Evolutionary conservation across 345 rosid species (phyloP).

Genomic region (Aquilaria yunnanensis): DNA sequence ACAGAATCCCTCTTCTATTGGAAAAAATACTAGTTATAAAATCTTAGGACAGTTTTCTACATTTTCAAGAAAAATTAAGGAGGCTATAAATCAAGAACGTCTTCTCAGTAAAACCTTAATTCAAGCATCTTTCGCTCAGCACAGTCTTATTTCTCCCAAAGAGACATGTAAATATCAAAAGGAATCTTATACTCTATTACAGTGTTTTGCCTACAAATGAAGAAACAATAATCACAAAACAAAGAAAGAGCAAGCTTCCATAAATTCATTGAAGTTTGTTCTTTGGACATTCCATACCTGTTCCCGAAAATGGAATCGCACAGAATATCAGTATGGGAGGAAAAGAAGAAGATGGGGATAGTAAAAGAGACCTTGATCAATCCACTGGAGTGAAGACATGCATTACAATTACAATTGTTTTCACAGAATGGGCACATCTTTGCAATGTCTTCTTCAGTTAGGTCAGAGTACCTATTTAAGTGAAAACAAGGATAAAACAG

Average conservation of each 20-base stretch:
- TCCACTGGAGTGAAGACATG: slow-evolving; percentile 61
- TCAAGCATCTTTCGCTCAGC: too few species aligned
- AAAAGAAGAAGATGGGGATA: not conserved
- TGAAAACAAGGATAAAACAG: not conserved
- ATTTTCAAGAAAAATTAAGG: too few species aligned
- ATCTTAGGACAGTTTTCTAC: too few species aligned
- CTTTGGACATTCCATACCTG: too few species aligned
- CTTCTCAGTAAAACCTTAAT: too few species aligned
- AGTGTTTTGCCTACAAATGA: not conserved
- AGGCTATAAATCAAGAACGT: too few species aligned
- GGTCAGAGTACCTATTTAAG: slow-evolving; percentile 61
- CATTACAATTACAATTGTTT: slow-evolving; percentile 73
- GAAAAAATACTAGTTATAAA: too few species aligned
- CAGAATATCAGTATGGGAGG: too few species aligned
- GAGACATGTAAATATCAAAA: too few species aligned
- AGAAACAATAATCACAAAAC: not conserved
- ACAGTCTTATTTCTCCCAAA: too few species aligned
- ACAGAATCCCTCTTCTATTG: too few species aligned
- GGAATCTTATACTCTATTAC: not conserved
- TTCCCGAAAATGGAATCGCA: too few species aligned
- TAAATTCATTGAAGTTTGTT: not conserved
- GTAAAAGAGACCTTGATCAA: slow-evolving; percentile 44
- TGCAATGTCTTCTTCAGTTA: slow-evolving; percentile 46
- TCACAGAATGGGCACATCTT: slow-evolving; percentile 69
- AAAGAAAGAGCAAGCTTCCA: not conserved